phyloP scores from a whole-genome alignment of 805 yeast genomes.

The Monosporozyma aerobia region DNA sequence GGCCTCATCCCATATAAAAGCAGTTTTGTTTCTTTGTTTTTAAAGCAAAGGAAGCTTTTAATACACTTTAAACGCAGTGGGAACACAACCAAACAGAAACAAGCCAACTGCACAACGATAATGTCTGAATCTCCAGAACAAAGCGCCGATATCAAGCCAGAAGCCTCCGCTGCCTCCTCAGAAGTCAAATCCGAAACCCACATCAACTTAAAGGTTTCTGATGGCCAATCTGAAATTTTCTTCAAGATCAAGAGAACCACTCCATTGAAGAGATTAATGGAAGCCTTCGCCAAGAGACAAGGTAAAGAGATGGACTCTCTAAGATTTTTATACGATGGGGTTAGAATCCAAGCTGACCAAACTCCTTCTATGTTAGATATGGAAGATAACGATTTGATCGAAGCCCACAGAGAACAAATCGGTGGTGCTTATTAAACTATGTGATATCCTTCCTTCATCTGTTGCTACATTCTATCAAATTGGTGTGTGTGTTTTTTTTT shows the following conservation, averaged over 20 bases:
- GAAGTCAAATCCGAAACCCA: conserved; percentile 66
- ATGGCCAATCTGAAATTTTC: conserved; percentile 86
- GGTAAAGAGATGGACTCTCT: conserved; percentile 77
- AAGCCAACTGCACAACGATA: not conserved
- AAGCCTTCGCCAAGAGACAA: conserved; percentile 95
- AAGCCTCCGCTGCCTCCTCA: conserved; percentile 28
- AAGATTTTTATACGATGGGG: conserved; percentile 89
- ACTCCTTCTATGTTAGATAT: conserved; percentile 90
- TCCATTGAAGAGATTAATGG: conserved; percentile 89
- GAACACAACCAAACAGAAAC: conserved; percentile 28
- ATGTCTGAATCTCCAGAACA: conserved; percentile 23
- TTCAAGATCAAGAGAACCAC: conserved; percentile 92
- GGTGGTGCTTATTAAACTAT: conserved; percentile 36
- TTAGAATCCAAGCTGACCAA: conserved; percentile 75
- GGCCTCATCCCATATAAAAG: conserved; percentile 27
- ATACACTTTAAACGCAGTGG: conserved; percentile 21
- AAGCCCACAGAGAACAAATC: conserved; percentile 93
- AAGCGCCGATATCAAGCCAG: conserved; percentile 27
- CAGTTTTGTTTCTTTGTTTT: not conserved
- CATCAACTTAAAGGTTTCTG: conserved; percentile 88
- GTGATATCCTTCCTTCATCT: not conserved
- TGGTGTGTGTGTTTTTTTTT: too few relatives aligned
- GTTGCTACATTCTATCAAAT: not conserved
- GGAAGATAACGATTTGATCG: conserved; percentile 94
- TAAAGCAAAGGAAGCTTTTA: conserved; percentile 25